A percentile compares a stretch with the other conserved stretches of the same genome.
Evolutionary conservation across 768 basidiomycete genomes (phyloP).

Genomic region (Holtermannia corniformis): DNA sequence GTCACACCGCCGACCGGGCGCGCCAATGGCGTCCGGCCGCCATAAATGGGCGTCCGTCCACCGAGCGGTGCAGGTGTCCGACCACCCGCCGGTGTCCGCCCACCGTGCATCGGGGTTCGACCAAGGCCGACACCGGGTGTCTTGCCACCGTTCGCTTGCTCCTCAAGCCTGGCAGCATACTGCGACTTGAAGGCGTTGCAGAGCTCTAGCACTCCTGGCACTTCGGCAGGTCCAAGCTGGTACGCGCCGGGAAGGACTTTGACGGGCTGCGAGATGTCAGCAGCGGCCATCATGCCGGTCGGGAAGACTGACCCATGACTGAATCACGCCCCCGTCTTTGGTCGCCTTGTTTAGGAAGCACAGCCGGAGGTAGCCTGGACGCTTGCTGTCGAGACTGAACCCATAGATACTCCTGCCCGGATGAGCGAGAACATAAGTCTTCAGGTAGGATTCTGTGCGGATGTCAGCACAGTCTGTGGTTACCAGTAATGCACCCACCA

Average conservation of each 20-base stretch:
- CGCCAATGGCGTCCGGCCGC: constrained; percentile 16
- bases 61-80: constrained; percentile 19
- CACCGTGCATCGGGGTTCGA: constrained; percentile 27
- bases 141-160: constrained; percentile 28
- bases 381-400: constrained; percentile 78
- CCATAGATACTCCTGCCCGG: constrained; percentile 92
- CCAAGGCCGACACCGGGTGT: constrained; percentile 35
- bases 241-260: constrained; percentile 47
- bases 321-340: constrained; percentile 71
- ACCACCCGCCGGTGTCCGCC: constrained; percentile 24
- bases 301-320: constrained; percentile 66
- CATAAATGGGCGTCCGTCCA: constrained; percentile 13
- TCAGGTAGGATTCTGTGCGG: constrained; percentile 64
- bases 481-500: constrained; percentile 50
- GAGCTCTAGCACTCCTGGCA: constrained; percentile 80
- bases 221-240: constrained; percentile 79
- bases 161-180: constrained; percentile 25
- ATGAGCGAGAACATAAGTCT: constrained; percentile 84
- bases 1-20: constrained; percentile 18
- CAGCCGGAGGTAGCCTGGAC: constrained; percentile 85
- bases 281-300: not conserved
- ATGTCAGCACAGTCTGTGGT: constrained; percentile 3
- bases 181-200: constrained; percentile 90
- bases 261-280: constrained; percentile 31
- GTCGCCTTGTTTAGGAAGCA: constrained; percentile 73